Percentiles rank a stretch among this genome's conserved stretches.
phyloP scores from a whole-genome alignment of 179 eudicot species.

The Silene noctiflora region DNA sequence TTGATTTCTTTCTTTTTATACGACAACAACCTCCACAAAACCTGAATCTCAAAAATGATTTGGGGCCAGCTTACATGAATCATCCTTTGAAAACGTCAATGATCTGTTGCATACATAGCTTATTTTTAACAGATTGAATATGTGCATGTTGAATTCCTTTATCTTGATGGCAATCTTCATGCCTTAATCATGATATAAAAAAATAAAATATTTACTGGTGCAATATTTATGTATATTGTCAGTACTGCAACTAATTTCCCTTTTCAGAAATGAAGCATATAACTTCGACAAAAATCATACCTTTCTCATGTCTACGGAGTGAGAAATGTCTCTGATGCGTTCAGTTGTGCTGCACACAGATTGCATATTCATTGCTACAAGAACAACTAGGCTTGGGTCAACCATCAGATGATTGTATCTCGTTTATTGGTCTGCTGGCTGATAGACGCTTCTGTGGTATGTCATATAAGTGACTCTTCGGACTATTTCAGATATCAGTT shows the following conservation, averaged over 20 bases:
- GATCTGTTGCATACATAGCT: background rate
- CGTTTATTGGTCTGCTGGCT: conserved; percentile 29
- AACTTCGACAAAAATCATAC: no score
- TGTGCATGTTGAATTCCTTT: background rate
- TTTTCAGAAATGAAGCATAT: no score
- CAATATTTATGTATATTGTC: background rate
- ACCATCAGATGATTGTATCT: conserved; percentile 19
- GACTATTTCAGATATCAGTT: background rate
- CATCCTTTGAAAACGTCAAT: background rate
- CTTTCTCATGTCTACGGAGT: background rate
- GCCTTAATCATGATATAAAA: background rate
- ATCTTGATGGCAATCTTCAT: background rate
- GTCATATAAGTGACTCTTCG: background rate
- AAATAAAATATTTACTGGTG: background rate
- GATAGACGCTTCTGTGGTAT: conserved; percentile 32
- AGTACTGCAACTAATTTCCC: background rate
- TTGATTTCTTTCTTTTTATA: no score
- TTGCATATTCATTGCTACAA: conserved; percentile 27
- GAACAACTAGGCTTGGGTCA: conserved; percentile 26
- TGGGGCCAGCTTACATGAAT: background rate
- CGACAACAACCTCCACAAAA: no score
- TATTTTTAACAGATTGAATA: background rate
- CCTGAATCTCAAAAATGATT: background rate
- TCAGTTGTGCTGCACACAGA: conserved; percentile 13
- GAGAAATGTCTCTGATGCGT: conserved; percentile 1